phyloP scores from a whole-genome alignment of 208 protist genomes.

The Acanthamoeba culbertsoni region DNA sequence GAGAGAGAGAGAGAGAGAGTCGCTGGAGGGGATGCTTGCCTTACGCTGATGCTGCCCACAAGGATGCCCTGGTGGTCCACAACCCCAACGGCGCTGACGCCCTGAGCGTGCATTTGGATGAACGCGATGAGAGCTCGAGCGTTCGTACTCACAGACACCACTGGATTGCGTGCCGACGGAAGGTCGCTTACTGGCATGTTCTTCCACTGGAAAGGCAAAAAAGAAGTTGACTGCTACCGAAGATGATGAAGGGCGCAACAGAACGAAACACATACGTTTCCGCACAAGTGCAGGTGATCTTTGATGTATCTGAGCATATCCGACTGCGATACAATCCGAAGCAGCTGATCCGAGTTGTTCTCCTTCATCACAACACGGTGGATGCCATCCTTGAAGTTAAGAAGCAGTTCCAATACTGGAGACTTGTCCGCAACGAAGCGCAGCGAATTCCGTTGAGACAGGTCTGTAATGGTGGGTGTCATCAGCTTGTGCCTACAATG shows the following conservation, averaged over 20 bases:
- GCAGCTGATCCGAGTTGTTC: not conserved
- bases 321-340: slow-evolving; percentile 25
- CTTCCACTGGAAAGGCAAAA: not conserved
- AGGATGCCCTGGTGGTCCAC: slow-evolving; percentile 13
- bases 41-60: not conserved
- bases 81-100: not conserved
- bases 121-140: not conserved
- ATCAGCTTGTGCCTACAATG: not conserved
- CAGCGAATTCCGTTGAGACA: not conserved
- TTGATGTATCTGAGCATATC: not conserved
- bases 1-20: not conserved
- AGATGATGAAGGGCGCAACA: no score
- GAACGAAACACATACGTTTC: not conserved
- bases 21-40: not conserved
- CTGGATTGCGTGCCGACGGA: not conserved
- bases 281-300: not conserved
- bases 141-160: not conserved
- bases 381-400: slow-evolving; percentile 9
- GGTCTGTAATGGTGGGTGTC: not conserved
- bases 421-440: not conserved
- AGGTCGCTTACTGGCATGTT: not conserved
- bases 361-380: slow-evolving; percentile 10
- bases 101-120: slow-evolving; percentile 8
- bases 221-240: no score
- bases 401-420: not conserved